These are phyloP conservation scores for Candida insectalens DNA, from an alignment of 805 yeast genomes.

Conservation along the genomic window DNA sequence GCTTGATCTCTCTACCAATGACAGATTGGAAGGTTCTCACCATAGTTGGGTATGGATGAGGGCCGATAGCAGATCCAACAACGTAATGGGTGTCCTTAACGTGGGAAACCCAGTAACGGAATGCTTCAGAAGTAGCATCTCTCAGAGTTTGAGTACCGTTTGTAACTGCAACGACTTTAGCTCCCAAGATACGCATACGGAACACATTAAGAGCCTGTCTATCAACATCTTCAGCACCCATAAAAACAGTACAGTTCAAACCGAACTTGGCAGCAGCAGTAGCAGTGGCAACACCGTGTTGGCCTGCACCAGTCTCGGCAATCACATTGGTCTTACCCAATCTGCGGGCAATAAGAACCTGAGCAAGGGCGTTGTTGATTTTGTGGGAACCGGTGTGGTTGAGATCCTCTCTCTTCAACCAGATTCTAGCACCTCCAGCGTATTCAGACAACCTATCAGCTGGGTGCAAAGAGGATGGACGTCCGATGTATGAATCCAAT, in stretches of 20 bases:
- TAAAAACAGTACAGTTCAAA: constrained; percentile 82
- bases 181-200: constrained; percentile 95
- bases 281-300: constrained; percentile 90
- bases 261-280: constrained; percentile 93
- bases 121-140: constrained; percentile 97
- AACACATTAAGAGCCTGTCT: constrained; percentile 97
- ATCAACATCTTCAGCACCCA: constrained; percentile 99
- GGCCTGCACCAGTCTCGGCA: constrained; percentile 93
- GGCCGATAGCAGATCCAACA: constrained; percentile 98
- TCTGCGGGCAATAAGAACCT: constrained; percentile 69
- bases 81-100: constrained; percentile 83
- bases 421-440: constrained; percentile 92
- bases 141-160: constrained; percentile 94
- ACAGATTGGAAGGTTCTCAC: constrained; percentile 98
- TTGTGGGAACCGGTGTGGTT: constrained; percentile 87
- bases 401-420: constrained; percentile 96
- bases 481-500: constrained; percentile 86
- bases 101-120: constrained; percentile 90
- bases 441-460: constrained; percentile 85
- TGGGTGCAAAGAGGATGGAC: constrained; percentile 87
- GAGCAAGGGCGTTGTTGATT: constrained; percentile 78
- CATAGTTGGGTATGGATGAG: constrained; percentile 97
- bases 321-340: constrained; percentile 68
- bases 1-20: constrained; percentile 90
- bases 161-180: constrained; percentile 85